phyloP scores from a whole-genome alignment of 2,329 filamentous ascomycete species.

The Phialocephala subalpina region DNA sequence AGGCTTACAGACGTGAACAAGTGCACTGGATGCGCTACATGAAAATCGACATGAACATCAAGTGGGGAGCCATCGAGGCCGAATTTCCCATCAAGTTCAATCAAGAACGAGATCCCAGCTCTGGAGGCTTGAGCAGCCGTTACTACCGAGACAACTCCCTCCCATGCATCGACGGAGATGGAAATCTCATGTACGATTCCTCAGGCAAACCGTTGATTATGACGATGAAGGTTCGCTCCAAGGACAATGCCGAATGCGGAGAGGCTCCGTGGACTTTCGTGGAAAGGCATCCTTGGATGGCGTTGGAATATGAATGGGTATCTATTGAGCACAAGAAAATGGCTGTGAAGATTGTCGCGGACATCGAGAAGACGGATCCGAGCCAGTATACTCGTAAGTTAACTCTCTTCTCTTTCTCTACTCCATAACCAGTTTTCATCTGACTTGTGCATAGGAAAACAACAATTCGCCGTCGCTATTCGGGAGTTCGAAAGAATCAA shows the following conservation, averaged over 20 bases:
- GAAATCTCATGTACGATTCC: slow-evolving; percentile 4
- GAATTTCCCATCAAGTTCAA: slow-evolving; percentile 13
- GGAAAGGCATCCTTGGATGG: slow-evolving; percentile 23
- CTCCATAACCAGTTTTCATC: background rate
- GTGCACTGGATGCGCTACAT: slow-evolving; percentile 22
- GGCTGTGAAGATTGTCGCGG: slow-evolving; percentile 21
- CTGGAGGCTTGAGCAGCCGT: slow-evolving; percentile 3
- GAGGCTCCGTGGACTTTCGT: slow-evolving; percentile 20
- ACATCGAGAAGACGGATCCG: slow-evolving; percentile 1
- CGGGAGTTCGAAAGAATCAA: background rate
- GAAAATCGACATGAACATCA: slow-evolving; percentile 8
- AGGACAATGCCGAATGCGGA: background rate
- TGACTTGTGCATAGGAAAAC: slow-evolving; percentile 14
- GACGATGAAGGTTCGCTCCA: background rate
- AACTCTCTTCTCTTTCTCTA: background rate
- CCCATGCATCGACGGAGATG: slow-evolving; percentile 10
- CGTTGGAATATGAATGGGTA: slow-evolving; percentile 26
- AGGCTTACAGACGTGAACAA: slow-evolving; percentile 19
- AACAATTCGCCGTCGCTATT: slow-evolving; percentile 12
- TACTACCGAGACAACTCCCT: slow-evolving; percentile 18
- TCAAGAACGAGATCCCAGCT: background rate
- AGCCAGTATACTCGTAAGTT: slow-evolving; percentile 10
- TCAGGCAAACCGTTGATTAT: slow-evolving; percentile 5
- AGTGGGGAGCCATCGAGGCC: background rate
- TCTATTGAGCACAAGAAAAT: slow-evolving; percentile 16